Conservation (phyloP, 2,329 filamentous ascomycete genomes). For the Diplocarpon rosae region DNA sequence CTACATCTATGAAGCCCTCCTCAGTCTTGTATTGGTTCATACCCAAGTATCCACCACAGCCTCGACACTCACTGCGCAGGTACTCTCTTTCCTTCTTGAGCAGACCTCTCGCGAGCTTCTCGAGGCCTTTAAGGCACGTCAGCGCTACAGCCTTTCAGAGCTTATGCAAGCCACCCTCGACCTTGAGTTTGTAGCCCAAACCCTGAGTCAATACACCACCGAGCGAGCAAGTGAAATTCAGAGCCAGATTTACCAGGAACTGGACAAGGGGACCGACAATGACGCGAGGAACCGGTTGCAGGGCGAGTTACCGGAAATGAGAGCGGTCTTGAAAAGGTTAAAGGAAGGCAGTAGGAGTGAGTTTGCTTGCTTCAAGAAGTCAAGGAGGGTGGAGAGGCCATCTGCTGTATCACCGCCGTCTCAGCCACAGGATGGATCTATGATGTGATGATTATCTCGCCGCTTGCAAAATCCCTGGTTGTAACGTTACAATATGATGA, state of each 20-base stretch:
- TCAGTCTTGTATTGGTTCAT: constrained; percentile 82
- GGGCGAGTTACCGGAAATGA: constrained; percentile 81
- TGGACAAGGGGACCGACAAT: constrained; percentile 83
- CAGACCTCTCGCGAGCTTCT: constrained; percentile 72
- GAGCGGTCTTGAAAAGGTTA: constrained; percentile 72
- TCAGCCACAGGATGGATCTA: neutral
- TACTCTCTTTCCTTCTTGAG: constrained; percentile 80
- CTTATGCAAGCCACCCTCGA: constrained; percentile 97
- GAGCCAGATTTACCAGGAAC: constrained; percentile 80
- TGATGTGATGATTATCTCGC: neutral
- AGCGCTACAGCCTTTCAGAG: constrained; percentile 61
- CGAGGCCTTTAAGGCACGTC: constrained; percentile 59
- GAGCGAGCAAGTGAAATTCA: constrained; percentile 72
- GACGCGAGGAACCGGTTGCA: constrained; percentile 71
- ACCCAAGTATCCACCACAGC: constrained; percentile 78
- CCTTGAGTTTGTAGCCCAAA: constrained; percentile 94
- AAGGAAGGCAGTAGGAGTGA: constrained; percentile 73
- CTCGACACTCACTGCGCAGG: constrained; percentile 62
- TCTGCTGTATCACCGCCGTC: neutral
- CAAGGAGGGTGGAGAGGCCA: constrained; percentile 12
- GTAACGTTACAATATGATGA: too few relatives aligned
- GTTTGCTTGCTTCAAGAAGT: constrained; percentile 73
- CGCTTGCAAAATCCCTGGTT: constrained; percentile 1
- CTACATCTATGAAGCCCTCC: constrained; percentile 81
- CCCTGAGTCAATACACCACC: constrained; percentile 79